Evolutionary conservation across 1,284 basidiomycete species (phyloP), one percentile per base, ranked within the genome.

Genomic region (Erythrobasidium hasegawianum): DNA sequence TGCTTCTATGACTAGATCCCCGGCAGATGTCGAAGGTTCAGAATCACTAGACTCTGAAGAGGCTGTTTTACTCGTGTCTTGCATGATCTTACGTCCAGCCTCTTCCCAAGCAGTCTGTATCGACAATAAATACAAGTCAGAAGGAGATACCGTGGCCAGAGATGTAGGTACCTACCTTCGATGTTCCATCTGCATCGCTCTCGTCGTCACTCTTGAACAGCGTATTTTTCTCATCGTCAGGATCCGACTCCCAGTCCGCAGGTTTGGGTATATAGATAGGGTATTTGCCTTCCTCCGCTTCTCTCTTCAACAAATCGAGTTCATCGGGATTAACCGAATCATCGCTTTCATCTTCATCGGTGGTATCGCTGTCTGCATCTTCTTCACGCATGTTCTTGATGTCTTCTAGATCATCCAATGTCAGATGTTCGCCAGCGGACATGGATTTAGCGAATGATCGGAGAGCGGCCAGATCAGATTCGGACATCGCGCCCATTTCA

Each of bases 351-450:
- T n/a, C 43, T 47, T 33, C 33, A 33, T 33, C 33, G 4, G 33
- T 33, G 8, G 45, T 47, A n/a, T 24, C 33, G 5, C 11, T 11
- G 4, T 33, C 33, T 33, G 33, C 33, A 33, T 33, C 33, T 33
- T 58, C 45, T 10, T 26, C 56, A 4, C 18, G 29, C 13, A 41
- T 40, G 7, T 9, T 26, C 16, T 22, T 33, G 1, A 58, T 29
- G 29, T 69, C 64, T 1, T 52, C 50, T 29, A 69, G 20, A 20
- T 66, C 58, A 24, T 56, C 47, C 7, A 39, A 13, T 2, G 50
- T 66, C 5, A 66, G 40, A 26, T 66, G 64, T 43, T 59, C 57
- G 10, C 29, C 24, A 16, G 20, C 50, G 8, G 50, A 53, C 16
- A 53, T 16, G 8, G 50, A 53, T 24, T 53, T 29, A 2, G 26